Percentiles rank a stretch among this genome's conserved stretches.
Conservation (phyloP, 805 yeast genomes). For the Candida manassasensis region DNA sequence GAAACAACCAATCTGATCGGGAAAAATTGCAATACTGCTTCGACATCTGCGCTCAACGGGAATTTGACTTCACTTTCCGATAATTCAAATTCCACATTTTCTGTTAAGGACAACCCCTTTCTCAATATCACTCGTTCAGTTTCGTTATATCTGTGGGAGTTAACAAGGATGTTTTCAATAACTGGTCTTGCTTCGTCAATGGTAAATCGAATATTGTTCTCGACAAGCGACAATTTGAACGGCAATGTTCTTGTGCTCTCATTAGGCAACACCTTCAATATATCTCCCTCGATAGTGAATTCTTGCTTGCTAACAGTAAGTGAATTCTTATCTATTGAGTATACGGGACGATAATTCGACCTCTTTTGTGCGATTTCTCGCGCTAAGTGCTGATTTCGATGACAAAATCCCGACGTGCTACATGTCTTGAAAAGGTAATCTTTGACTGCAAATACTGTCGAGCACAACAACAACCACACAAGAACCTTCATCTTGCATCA, state of each 20-base stretch:
- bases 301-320: constrained; percentile 10
- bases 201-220: constrained; percentile 55
- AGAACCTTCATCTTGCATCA: neutral
- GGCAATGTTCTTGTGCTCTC: constrained; percentile 35
- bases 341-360: constrained; percentile 14
- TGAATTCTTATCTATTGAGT: constrained; percentile 19
- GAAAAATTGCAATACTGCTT: constrained; percentile 37
- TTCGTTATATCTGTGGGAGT: constrained; percentile 53
- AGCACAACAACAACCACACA: neutral
- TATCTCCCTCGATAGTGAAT: constrained; percentile 39
- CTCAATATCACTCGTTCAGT: constrained; percentile 56
- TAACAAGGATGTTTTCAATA: constrained; percentile 18
- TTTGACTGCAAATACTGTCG: constrained; percentile 40
- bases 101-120: constrained; percentile 11
- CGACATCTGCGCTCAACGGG: constrained; percentile 16
- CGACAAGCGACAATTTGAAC: constrained; percentile 52
- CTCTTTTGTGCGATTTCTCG: constrained; percentile 12
- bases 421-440: constrained; percentile 73
- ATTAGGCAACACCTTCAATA: constrained; percentile 38
- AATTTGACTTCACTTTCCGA: neutral
- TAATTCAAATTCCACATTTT: neutral
- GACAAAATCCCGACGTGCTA: constrained; percentile 77
- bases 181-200: constrained; percentile 54
- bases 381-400: constrained; percentile 71
- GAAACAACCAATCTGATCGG: constrained; percentile 50